These are phyloP conservation scores for Hortiboletus rubellus DNA, from an alignment of 1,284 basidiomycete genomes.

Conservation along the genomic window DNA sequence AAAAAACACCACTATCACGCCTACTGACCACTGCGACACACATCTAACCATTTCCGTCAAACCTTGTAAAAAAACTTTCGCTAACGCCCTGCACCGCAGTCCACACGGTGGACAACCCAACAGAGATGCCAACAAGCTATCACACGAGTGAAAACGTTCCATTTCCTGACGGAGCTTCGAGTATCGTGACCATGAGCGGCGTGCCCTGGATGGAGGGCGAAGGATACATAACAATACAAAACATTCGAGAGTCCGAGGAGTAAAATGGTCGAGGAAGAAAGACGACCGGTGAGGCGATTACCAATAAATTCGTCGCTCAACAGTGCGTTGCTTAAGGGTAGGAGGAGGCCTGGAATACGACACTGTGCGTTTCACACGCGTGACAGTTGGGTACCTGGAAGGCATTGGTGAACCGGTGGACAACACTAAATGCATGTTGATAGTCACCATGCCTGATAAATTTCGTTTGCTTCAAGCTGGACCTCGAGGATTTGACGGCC, in stretches of 20 bases:
- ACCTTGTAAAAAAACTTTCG: slow-evolving; percentile 7
- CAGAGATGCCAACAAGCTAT: slow-evolving; percentile 14
- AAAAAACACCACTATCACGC: slow-evolving; percentile 9
- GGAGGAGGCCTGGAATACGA: slow-evolving; percentile 51
- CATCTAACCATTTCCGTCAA: slow-evolving; percentile 11
- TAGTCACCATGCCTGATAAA: slow-evolving; percentile 66
- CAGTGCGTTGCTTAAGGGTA: slow-evolving; percentile 43
- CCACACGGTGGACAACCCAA: slow-evolving; percentile 11
- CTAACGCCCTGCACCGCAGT: slow-evolving; percentile 22
- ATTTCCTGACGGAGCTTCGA: slow-evolving; percentile 20
- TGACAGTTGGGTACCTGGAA: slow-evolving; percentile 66
- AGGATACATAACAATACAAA: slow-evolving; percentile 39
- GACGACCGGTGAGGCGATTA: slow-evolving; percentile 31
- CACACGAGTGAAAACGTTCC: slow-evolving; percentile 16
- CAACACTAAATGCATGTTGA: not conserved
- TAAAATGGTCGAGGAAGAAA: not conserved
- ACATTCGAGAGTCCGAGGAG: slow-evolving; percentile 22
- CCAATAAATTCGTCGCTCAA: slow-evolving; percentile 75
- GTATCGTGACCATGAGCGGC: slow-evolving; percentile 10
- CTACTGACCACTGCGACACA: slow-evolving; percentile 15
- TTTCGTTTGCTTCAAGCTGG: slow-evolving; percentile 65
- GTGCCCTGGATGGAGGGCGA: not conserved
- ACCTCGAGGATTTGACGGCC: slow-evolving; percentile 79
- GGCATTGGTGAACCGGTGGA: slow-evolving; percentile 2
- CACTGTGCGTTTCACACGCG: slow-evolving; percentile 68